A percentile compares a stretch with the other conserved stretches of the same genome.
These are phyloP conservation scores for Alectoria sarmentosa DNA, from an alignment of 495 filamentous ascomycete genomes.

Conservation along the genomic window DNA sequence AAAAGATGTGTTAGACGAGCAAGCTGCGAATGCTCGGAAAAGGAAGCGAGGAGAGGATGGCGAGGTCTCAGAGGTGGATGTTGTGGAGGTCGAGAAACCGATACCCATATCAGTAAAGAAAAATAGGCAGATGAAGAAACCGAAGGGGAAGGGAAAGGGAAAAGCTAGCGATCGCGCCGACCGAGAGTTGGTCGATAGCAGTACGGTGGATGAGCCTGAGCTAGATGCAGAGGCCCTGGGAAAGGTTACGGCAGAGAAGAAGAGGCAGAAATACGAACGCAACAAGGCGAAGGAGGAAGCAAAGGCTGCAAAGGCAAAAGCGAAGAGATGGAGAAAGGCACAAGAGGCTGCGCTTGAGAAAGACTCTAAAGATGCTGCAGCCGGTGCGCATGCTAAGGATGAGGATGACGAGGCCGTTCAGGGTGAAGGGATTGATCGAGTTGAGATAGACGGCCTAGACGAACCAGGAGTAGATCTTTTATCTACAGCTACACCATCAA, in stretches of 20 bases:
- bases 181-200: background rate
- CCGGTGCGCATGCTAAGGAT: slow-evolving; percentile 22
- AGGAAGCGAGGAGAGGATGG: slow-evolving; percentile 53
- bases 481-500: slow-evolving; percentile 43
- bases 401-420: slow-evolving; percentile 29
- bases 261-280: slow-evolving; percentile 41
- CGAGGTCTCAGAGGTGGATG: slow-evolving; percentile 31
- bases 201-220: background rate
- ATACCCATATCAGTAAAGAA: slow-evolving; percentile 31
- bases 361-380: slow-evolving; percentile 9
- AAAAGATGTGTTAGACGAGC: slow-evolving; percentile 80
- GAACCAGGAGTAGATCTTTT: slow-evolving; percentile 38
- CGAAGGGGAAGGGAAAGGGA: slow-evolving; percentile 33
- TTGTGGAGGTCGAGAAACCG: slow-evolving; percentile 46
- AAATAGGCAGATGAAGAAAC: slow-evolving; percentile 38
- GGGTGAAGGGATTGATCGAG: slow-evolving; percentile 32
- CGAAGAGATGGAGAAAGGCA: slow-evolving; percentile 42
- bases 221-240: slow-evolving; percentile 3
- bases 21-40: slow-evolving; percentile 52
- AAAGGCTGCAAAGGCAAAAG: slow-evolving; percentile 38
- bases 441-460: slow-evolving; percentile 40
- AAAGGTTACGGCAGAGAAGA: slow-evolving; percentile 33
- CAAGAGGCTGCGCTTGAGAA: slow-evolving; percentile 13
- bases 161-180: slow-evolving; percentile 1
- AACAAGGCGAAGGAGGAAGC: slow-evolving; percentile 45